Conservation (phyloP, 108 stramenopile species). For the Nannochloropsis gaditana region DNA sequence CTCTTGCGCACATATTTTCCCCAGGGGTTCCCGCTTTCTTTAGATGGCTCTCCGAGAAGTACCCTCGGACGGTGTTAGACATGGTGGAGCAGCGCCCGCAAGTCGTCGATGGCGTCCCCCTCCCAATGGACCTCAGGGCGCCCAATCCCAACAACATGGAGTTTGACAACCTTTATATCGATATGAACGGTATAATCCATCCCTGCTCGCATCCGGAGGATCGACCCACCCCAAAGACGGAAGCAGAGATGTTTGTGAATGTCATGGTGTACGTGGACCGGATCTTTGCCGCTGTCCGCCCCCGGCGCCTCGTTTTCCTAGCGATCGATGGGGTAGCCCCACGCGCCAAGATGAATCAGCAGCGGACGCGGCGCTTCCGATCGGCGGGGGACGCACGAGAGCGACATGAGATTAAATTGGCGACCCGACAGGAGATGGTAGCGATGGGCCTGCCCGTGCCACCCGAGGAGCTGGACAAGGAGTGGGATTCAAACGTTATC, state of each 20-base stretch:
- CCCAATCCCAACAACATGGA: slow-evolving; percentile 81
- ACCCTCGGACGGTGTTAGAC: slow-evolving; percentile 86
- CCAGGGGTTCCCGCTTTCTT: slow-evolving; percentile 97
- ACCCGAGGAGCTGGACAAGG: not conserved
- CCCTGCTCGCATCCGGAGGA: slow-evolving; percentile 85
- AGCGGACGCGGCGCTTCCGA: slow-evolving; percentile 74
- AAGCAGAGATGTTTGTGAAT: slow-evolving; percentile 96
- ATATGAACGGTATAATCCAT: slow-evolving; percentile 99
- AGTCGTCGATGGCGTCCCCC: slow-evolving; percentile 58
- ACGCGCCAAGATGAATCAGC: slow-evolving; percentile 58
- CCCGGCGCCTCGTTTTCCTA: slow-evolving; percentile 51
- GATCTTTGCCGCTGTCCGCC: slow-evolving; percentile 52
- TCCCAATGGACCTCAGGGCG: slow-evolving; percentile 71
- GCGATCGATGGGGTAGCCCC: slow-evolving; percentile 57
- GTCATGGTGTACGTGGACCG: slow-evolving; percentile 63
- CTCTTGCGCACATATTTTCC: not conserved
- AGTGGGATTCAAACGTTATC: slow-evolving; percentile 58
- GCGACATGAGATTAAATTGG: slow-evolving; percentile 67
- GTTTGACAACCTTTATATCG: slow-evolving; percentile 87
- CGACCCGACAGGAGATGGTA: slow-evolving; percentile 67
- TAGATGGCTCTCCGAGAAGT: slow-evolving; percentile 97
- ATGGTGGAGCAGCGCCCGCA: slow-evolving; percentile 84
- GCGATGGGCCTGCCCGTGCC: slow-evolving; percentile 59
- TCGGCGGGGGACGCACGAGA: slow-evolving; percentile 92
- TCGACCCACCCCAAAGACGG: slow-evolving; percentile 69